Conservation (phyloP, 805 yeast species). For the Komagataella kurtzmanii region DNA sequence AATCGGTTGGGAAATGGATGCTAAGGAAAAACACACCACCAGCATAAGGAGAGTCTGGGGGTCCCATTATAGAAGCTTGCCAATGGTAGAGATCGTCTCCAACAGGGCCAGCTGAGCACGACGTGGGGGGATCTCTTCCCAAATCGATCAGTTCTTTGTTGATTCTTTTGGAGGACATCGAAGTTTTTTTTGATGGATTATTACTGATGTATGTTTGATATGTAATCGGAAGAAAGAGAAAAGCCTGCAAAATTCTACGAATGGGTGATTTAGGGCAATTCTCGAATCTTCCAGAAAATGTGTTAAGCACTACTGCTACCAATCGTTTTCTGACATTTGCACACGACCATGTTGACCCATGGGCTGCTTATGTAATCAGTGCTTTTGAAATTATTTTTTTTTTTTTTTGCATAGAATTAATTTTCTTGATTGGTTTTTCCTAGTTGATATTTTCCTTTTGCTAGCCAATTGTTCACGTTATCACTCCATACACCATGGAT, state of each 20-base stretch:
- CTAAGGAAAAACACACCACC: slow-evolving; percentile 89
- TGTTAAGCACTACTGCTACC: neutral
- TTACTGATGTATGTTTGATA: neutral
- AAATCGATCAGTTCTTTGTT: slow-evolving; percentile 91
- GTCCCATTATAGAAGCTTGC: slow-evolving; percentile 99
- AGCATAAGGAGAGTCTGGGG: slow-evolving; percentile 79
- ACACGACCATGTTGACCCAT: neutral
- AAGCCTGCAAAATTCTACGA: neutral
- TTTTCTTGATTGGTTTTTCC: neutral
- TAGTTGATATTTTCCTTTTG: neutral
- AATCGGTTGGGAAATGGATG: slow-evolving; percentile 97
- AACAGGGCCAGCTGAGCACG: slow-evolving; percentile 98
- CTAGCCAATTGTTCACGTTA: neutral
- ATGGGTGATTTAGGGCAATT: neutral
- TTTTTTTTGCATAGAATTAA: neutral
- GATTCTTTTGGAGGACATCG: slow-evolving; percentile 89
- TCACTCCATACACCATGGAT: slow-evolving; percentile 13
- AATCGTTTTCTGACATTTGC: neutral
- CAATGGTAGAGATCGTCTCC: slow-evolving; percentile 97
- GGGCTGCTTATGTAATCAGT: neutral
- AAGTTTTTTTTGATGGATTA: neutral
- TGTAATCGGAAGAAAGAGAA: neutral
- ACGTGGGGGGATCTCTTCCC: slow-evolving; percentile 98
- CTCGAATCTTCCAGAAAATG: neutral
- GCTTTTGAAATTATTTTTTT: neutral